Percentiles rank a stretch among this genome's conserved stretches.
phyloP scores from a whole-genome alignment of 345 rosid species.

The Brassica juncea region DNA sequence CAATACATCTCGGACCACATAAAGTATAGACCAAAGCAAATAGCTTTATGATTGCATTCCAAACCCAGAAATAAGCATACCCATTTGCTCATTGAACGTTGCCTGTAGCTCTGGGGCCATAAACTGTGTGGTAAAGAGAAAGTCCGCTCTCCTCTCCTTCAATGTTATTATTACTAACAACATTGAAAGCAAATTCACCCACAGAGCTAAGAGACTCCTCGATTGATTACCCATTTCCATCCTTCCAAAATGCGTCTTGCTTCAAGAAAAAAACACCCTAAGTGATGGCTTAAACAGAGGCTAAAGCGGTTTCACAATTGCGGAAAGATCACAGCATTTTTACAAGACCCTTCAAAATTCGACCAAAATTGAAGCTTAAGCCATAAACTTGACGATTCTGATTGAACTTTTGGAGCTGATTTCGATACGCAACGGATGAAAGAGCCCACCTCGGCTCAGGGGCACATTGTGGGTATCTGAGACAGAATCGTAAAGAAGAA shows the following conservation, averaged over 20 bases:
- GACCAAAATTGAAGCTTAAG: not conserved
- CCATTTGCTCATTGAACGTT: not conserved
- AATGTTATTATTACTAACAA: too few relatives aligned
- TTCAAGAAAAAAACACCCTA: not conserved
- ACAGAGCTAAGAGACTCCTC: not conserved
- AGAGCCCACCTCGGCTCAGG: too few relatives aligned
- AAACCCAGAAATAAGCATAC: not conserved
- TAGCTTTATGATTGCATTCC: not conserved
- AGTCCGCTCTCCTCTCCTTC: not conserved
- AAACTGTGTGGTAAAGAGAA: not conserved
- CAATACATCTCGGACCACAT: not conserved
- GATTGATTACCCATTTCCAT: not conserved
- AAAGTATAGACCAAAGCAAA: not conserved
- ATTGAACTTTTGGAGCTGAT: not conserved
- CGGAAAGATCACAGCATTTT: not conserved
- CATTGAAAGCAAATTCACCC: not conserved
- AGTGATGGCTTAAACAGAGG: not conserved
- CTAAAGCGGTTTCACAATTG: not conserved
- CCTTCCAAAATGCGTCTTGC: not conserved
- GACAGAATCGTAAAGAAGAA: too few relatives aligned
- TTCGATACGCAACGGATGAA: too few relatives aligned
- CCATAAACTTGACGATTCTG: not conserved
- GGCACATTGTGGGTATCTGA: too few relatives aligned
- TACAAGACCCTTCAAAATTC: not conserved
- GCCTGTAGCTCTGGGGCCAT: not conserved